These are phyloP conservation scores for Oryza rufipogon DNA, from an alignment of 176 grass and related monocot genomes.

Conservation along the genomic window DNA sequence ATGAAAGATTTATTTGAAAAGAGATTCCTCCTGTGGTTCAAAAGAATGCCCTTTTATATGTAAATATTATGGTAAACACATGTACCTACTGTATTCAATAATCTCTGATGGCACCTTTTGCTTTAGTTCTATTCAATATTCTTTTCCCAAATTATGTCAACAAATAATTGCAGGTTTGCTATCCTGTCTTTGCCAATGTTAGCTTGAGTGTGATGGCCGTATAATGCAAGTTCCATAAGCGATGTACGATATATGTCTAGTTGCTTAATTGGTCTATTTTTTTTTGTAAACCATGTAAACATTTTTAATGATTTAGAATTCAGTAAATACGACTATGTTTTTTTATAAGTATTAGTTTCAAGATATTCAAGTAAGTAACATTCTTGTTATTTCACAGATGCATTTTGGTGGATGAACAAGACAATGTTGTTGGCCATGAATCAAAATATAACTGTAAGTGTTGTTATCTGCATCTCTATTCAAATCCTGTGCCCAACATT, in stretches of 20 bases:
- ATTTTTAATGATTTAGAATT: neutral
- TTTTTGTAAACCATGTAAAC: slow-evolving; percentile 3
- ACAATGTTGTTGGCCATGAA: slow-evolving; percentile 92
- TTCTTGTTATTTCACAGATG: slow-evolving; percentile 61
- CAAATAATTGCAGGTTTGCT: slow-evolving; percentile 3
- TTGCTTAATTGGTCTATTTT: neutral
- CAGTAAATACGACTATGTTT: neutral
- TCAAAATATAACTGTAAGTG: slow-evolving; percentile 94
- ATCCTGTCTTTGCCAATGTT: neutral
- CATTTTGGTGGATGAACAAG: slow-evolving; percentile 94
- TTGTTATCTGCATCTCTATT: neutral
- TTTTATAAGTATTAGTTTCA: neutral
- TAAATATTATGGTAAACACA: neutral
- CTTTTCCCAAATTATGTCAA: neutral
- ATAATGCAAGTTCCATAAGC: neutral
- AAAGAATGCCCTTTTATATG: neutral
- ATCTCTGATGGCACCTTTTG: neutral
- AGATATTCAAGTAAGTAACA: slow-evolving; percentile 5
- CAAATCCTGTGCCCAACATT: neutral
- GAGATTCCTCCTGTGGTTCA: neutral
- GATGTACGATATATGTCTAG: neutral
- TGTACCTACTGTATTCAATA: neutral
- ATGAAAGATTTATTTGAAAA: neutral
- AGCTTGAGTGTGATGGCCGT: neutral
- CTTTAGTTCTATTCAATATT: neutral